Base-by-base conservation (phyloP, 768 basidiomycete species). In the Agaricus blazei region DNA sequence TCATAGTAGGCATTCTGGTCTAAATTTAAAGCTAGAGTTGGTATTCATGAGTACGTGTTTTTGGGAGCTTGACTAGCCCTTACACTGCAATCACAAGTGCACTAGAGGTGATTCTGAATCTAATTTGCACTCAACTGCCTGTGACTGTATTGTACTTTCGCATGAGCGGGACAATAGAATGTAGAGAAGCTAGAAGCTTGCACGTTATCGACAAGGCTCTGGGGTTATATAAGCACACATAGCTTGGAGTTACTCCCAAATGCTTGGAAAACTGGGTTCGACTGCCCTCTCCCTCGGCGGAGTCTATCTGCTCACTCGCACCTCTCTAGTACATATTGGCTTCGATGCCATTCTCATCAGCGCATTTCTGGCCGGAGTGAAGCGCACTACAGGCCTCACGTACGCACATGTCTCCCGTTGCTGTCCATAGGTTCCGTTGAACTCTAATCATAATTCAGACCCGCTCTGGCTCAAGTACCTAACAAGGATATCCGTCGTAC, bases 401-500 rank as follows among this genome's bases (percentile, higher is more conserved):
- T 93, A 73, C 58, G 92, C 93, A 92, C 92, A 73, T 55, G 87
- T 76, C 12, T 28, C 41, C 3, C 47, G 40, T 34, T 31, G 27
- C 42, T 23, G 24, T 42, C 38, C 6, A 41, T 19, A 19, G 19
- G 19, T 27, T 43, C 11, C 24, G 26, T 54, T 56, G 42, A 19
- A 44, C 58, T 47, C 29, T 34, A 40, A 36, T 24, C 5, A 11
- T 31, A 41, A 26, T 29, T 43, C 55, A 93, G 91, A 9, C 91
- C 88, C 40, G 85, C 85, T 14, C 70, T 95, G 9, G 72, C 81
- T 3, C 80, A 82, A 62, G 85, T 95, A 1, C 87, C 88, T 3
- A 93, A 93, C 78, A 95, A 94, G 68, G 92, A 95, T 62, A 64
- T 93, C 29, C 85, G 92, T 43, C 85, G 92, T 93, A 68, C 71